Base-by-base conservation (phyloP, 75 land plant genomes). In the Gnetum montanum region DNA sequence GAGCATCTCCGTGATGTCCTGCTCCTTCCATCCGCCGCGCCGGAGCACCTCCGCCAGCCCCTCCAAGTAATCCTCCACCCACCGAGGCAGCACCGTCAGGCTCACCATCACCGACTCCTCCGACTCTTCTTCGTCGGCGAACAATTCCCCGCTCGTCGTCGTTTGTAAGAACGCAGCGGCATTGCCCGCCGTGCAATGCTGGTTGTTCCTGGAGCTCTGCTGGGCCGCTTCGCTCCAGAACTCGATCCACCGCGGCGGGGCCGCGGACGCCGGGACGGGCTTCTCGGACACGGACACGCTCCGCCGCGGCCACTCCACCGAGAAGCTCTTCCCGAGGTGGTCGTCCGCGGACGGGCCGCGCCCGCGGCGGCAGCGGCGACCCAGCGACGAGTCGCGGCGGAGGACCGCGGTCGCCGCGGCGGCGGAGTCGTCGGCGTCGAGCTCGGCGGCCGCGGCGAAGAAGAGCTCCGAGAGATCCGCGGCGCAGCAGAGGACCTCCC, bases 141-240 rank as follows among this genome's bases (percentile, higher is more conserved):
- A n/a, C n/a, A n/a, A n/a, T n/a, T n/a, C n/a, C n/a, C n/a, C n/a
- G n/a, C n/a, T n/a, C n/a, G n/a, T n/a, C n/a, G n/a, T n/a, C n/a
- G n/a, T n/a, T n/a, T n/a, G n/a, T n/a, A n/a, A n/a, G n/a, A n/a
- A n/a, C n/a, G n/a, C n/a, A n/a, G n/a, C n/a, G n/a, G n/a, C n/a
- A n/a, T n/a, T n/a, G n/a, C n/a, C n/a, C n/a, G n/a, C n/a, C n/a
- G n/a, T n/a, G n/a, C n/a, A n/a, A n/a, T n/a, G n/a, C n/a, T n/a
- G n/a, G n/a, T n/a, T n/a, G n/a, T n/a, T n/a, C n/a, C 36, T 41
- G 8, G 71, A 63, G 37, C 77, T 61, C 30, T 66, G 73, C 3
- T 69, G 61, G 11, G 82, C 83, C 31, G 81, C 68, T 27, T 90
- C 96, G 51, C 84, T 82, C 96, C 96, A 90, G 65, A 90, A 86